phyloP scores from a whole-genome alignment of 371 early-diverging fungal species.

The Mortierella sp. region DNA sequence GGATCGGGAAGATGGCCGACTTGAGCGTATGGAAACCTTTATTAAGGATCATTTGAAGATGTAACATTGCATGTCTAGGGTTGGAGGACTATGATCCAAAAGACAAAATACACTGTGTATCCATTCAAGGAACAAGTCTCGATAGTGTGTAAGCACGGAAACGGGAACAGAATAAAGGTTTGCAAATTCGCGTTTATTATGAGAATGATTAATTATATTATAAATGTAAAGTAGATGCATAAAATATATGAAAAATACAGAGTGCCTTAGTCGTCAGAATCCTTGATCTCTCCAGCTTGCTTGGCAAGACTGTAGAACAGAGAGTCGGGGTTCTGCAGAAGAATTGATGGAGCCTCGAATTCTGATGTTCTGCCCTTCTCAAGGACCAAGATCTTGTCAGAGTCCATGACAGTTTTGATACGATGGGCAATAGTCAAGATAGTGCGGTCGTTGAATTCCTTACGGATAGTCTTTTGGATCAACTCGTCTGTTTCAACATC shows the following conservation, averaged over 20 bases:
- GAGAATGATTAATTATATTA: too few relatives aligned
- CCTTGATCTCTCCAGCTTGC: conserved; percentile 50
- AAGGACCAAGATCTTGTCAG: conserved; percentile 84
- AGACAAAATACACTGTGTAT: too few relatives aligned
- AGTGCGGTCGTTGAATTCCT: conserved; percentile 55
- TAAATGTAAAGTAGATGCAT: background rate
- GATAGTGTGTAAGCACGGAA: too few relatives aligned
- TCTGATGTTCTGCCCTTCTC: conserved; percentile 80
- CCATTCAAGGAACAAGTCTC: too few relatives aligned
- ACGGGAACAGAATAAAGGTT: too few relatives aligned
- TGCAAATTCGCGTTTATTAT: too few relatives aligned
- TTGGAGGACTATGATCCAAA: too few relatives aligned
- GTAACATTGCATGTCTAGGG: background rate
- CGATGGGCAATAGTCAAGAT: conserved; percentile 56
- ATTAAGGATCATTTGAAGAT: conserved; percentile 22
- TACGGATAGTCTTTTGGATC: conserved; percentile 74
- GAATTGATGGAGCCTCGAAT: conserved; percentile 69
- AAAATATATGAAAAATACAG: background rate
- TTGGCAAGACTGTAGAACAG: conserved; percentile 72
- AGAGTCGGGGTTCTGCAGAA: conserved; percentile 64
- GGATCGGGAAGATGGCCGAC: conserved; percentile 58
- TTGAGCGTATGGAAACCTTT: conserved; percentile 32
- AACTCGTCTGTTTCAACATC: conserved; percentile 75
- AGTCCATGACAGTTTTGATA: conserved; percentile 79
- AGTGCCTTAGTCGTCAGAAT: conserved; percentile 21